Percentiles rank a stretch among this genome's conserved stretches.
Conservation (phyloP, 208 protist species). For the Leishmania turanica region DNA sequence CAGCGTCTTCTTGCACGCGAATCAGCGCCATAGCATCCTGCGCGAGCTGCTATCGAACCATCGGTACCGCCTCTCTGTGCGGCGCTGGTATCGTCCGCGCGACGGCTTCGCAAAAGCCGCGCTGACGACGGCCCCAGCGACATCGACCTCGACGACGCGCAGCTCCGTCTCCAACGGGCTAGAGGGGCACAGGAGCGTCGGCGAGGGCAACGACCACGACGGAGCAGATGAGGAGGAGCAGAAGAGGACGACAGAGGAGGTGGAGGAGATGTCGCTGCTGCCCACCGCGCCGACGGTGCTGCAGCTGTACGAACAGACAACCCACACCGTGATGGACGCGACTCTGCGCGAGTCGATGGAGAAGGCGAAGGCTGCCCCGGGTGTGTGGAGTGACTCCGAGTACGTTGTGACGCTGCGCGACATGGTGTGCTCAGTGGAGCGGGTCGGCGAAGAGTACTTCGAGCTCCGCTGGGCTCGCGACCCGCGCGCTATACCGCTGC, state of each 20-base stretch:
- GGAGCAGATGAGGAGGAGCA: neutral
- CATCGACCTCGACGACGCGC: conserved; percentile 2
- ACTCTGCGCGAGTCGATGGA: conserved; percentile 51
- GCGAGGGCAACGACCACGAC: neutral
- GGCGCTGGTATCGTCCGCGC: conserved; percentile 86
- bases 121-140: neutral
- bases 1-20: conserved; percentile 48
- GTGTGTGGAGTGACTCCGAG: conserved; percentile 77
- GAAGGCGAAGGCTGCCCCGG: conserved; percentile 51
- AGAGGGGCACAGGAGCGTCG: neutral
- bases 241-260: neutral
- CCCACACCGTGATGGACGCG: conserved; percentile 16
- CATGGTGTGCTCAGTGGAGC: conserved; percentile 74
- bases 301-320: conserved; percentile 17
- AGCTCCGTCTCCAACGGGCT: conserved; percentile 5
- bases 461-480: conserved; percentile 82
- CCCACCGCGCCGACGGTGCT: neutral
- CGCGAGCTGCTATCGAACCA: conserved; percentile 76
- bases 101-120: conserved; percentile 40
- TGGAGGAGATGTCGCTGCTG: neutral
- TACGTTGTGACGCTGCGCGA: conserved; percentile 79
- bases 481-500: conserved; percentile 40
- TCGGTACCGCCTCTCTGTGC: conserved; percentile 79
- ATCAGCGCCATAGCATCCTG: conserved; percentile 55
- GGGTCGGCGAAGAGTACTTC: conserved; percentile 85